These are phyloP conservation scores for Benincasa hispida DNA, from an alignment of 306 rosid genomes.

Conservation along the genomic window DNA sequence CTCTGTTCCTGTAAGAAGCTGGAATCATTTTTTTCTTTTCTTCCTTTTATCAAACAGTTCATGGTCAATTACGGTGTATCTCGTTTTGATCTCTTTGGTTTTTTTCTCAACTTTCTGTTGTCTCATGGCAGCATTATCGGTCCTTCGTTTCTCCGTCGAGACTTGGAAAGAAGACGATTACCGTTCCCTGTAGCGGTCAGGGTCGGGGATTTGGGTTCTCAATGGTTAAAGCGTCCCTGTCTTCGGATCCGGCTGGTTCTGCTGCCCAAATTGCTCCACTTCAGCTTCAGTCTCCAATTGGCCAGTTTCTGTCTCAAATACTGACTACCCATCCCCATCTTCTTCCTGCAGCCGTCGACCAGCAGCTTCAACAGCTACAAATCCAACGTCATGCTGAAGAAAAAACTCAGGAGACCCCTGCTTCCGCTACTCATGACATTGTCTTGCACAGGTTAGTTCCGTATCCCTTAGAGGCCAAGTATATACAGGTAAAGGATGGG, in stretches of 20 bases:
- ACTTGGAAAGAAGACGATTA: neutral
- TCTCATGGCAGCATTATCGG: neutral
- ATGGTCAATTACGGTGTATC: neutral
- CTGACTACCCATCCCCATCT: conserved; percentile 73
- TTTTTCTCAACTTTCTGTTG: neutral
- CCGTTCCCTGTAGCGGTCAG: neutral
- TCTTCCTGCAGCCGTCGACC: conserved; percentile 75
- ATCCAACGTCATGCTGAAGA: conserved; percentile 67
- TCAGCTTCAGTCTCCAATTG: conserved; percentile 67
- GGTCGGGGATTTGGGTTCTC: neutral
- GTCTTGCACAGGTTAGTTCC: conserved; percentile 53
- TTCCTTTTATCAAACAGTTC: neutral
- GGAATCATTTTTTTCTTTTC: neutral
- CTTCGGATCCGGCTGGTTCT: conserved; percentile 31
- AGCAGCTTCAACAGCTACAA: conserved; percentile 85
- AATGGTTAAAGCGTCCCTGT: neutral
- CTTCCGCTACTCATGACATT: conserved; percentile 42
- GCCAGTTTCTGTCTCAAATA: conserved; percentile 66
- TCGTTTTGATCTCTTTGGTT: neutral
- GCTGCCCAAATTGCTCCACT: conserved; percentile 55
- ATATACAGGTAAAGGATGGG: too few species aligned
- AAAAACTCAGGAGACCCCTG: conserved; percentile 40
- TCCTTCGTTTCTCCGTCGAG: neutral
- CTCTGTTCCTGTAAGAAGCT: neutral
- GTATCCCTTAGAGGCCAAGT: too few species aligned